Evolutionary conservation across 495 filamentous ascomycete genomes (phyloP).

Genomic region (Amphirosellinia nigrospora): DNA sequence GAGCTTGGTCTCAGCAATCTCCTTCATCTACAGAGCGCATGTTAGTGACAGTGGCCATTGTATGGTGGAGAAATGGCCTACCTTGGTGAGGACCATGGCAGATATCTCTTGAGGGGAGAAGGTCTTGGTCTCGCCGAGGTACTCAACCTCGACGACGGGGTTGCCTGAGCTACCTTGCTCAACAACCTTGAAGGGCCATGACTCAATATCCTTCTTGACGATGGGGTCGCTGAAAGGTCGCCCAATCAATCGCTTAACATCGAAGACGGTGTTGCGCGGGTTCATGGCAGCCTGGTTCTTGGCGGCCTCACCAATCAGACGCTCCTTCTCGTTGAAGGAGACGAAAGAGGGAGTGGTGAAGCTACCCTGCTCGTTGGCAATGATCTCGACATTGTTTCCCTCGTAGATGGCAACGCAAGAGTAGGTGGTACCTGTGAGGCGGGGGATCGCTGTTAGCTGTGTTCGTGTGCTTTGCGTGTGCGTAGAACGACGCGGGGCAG

Average conservation of each 20-base stretch:
- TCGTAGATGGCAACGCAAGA: slow-evolving; percentile 99
- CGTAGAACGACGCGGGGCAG: slow-evolving; percentile 16
- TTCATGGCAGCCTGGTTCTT: slow-evolving; percentile 99
- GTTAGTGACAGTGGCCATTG: slow-evolving; percentile 24
- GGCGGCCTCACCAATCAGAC: slow-evolving; percentile 97
- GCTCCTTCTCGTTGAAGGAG: slow-evolving; percentile 97
- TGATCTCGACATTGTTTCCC: slow-evolving; percentile 99
- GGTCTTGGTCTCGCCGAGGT: slow-evolving; percentile 89
- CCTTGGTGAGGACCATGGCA: slow-evolving; percentile 91
- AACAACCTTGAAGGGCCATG: slow-evolving; percentile 97
- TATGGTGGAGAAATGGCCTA: slow-evolving; percentile 43
- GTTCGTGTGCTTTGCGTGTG: too few species aligned
- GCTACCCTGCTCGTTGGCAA: slow-evolving; percentile 99
- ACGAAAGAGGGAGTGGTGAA: slow-evolving; percentile 98
- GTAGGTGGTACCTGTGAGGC: slow-evolving; percentile 86
- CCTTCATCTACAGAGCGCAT: slow-evolving; percentile 75
- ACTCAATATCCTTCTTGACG: slow-evolving; percentile 97
- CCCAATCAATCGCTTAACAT: slow-evolving; percentile 97
- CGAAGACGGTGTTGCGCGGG: slow-evolving; percentile 96
- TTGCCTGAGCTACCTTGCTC: slow-evolving; percentile 76
- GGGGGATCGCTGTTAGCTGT: slow-evolving; percentile 13
- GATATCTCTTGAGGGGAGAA: slow-evolving; percentile 99
- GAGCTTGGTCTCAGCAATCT: slow-evolving; percentile 95
- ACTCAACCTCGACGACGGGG: slow-evolving; percentile 94
- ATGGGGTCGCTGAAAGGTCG: slow-evolving; percentile 92